Evolutionary conservation across 2,329 filamentous ascomycete species (phyloP).

Genomic region (Fusarium ambrosium): DNA sequence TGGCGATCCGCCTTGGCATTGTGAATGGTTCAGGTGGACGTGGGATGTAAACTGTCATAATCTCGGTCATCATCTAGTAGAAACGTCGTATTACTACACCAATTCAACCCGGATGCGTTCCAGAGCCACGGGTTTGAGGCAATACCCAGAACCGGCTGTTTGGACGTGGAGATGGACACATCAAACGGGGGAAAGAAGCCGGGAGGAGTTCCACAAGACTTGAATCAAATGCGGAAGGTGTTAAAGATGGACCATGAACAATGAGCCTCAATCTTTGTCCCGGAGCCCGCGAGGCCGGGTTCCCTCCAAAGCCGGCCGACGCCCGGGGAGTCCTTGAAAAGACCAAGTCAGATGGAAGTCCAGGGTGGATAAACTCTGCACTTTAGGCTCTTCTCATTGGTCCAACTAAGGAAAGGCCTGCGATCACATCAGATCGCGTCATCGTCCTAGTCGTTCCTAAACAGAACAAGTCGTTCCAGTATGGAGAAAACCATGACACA

Average conservation of each 20-base stretch:
- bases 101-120: not conserved
- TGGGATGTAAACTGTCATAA: conserved; percentile 2
- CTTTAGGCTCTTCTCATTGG: conserved; percentile 27
- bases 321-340: conserved; percentile 22
- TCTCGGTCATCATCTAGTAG: not conserved
- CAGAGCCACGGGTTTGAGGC: not conserved
- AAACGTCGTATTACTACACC: conserved; percentile 4
- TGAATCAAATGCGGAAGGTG: conserved; percentile 28
- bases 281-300: conserved; percentile 26
- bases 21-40: not conserved
- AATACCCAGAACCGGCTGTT: not conserved
- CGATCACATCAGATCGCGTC: conserved; percentile 50
- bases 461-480: conserved; percentile 10
- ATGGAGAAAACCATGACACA: conserved; percentile 38
- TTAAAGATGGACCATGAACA: conserved; percentile 10
- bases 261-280: conserved; percentile 12
- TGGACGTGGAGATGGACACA: not conserved
- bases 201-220: not conserved
- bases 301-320: conserved; percentile 23
- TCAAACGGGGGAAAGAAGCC: conserved; percentile 4
- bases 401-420: conserved; percentile 5
- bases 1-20: not conserved
- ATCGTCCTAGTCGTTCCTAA: conserved; percentile 44
- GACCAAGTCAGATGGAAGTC: conserved; percentile 20
- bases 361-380: conserved; percentile 32